Evolutionary conservation across 768 basidiomycete species (phyloP), one percentile per base, ranked within the genome.

Genomic region (Lentinula sp.): DNA sequence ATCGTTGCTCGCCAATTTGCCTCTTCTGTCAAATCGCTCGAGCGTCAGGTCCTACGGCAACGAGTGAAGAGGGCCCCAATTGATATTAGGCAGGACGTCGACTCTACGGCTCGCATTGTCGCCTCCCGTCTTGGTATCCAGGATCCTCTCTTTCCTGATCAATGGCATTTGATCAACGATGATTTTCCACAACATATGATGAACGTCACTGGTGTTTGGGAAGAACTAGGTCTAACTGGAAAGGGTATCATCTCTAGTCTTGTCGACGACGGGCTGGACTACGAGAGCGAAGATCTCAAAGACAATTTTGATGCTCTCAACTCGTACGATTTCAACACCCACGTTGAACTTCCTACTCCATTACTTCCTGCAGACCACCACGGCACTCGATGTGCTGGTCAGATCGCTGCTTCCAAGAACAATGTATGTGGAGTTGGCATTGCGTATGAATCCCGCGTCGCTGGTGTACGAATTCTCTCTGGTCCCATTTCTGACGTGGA

Each of bases 241-340:
- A 79, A 85, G 66, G 95, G 93, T 6, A 78, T 98, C 33, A 88
- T 92, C 45, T 83, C 92, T 3, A 93, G 93, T 9, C 78, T 99
- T 49, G 88, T 99, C 23, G 97, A 99, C 70, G 97, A 99, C 70
- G 97, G 97, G 1, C 72, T 99, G 64, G 97, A 98, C 71, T 92
- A 94, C 73, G 83, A 84, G 51, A 91, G 87, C 66, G 85, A 86
- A 54, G 97, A 99, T 73, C 79, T 99, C 46, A 84, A 85, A 35
- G 87, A 79, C 41, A 99, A 98, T 73, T 99, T 98, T 73, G 92
- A 88, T 69, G 84, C 88, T 10, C 85, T 84, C 23, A 87, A 95
- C 62, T 98, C 95, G 0, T 91, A 94, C 70, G 95, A 99, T 72
- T 99, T 94, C 73, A 99, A 99, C 71, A 94, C 96, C 69, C 94